Percentiles rank a stretch among this genome's conserved stretches.
These are phyloP conservation scores for Boletus sensibilis DNA, from an alignment of 768 basidiomycete genomes.

Conservation along the genomic window DNA sequence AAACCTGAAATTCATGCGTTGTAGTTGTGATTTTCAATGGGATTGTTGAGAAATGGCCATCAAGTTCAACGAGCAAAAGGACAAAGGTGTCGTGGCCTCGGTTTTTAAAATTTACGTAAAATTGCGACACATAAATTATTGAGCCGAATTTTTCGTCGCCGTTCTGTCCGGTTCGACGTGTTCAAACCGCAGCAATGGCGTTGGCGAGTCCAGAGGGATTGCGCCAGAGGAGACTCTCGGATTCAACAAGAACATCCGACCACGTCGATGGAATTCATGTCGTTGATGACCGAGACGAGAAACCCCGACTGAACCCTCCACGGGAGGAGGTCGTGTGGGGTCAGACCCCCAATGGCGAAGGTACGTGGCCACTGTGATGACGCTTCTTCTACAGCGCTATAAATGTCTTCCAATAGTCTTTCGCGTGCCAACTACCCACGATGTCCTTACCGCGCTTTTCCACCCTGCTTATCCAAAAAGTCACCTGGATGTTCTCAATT, in stretches of 20 bases:
- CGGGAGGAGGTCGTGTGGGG: constrained; percentile 78
- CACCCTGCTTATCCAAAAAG: constrained; percentile 82
- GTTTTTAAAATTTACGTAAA: constrained; percentile 18
- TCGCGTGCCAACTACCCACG: constrained; percentile 87
- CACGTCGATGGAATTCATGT: neutral
- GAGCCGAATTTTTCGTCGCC: neutral
- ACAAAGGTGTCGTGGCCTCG: too few relatives aligned
- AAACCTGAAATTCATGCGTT: neutral
- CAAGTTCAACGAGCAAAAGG: neutral
- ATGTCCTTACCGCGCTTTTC: constrained; percentile 83
- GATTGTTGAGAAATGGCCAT: neutral
- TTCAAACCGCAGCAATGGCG: constrained; percentile 18
- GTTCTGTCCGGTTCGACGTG: neutral
- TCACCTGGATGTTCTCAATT: constrained; percentile 82
- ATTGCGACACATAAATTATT: neutral
- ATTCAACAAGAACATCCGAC: neutral
- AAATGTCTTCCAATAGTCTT: constrained; percentile 59
- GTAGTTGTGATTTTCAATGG: neutral
- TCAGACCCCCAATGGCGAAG: constrained; percentile 79
- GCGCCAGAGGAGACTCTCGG: constrained; percentile 21
- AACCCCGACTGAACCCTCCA: constrained; percentile 2
- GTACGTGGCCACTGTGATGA: constrained; percentile 37
- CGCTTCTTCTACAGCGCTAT: constrained; percentile 3
- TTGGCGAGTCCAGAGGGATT: constrained; percentile 21
- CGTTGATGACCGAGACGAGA: constrained; percentile 13